A percentile compares a stretch with the other conserved stretches of the same genome.
Conservation (phyloP, 352 stramenopile genomes). For the Pythium coloratum region DNA sequence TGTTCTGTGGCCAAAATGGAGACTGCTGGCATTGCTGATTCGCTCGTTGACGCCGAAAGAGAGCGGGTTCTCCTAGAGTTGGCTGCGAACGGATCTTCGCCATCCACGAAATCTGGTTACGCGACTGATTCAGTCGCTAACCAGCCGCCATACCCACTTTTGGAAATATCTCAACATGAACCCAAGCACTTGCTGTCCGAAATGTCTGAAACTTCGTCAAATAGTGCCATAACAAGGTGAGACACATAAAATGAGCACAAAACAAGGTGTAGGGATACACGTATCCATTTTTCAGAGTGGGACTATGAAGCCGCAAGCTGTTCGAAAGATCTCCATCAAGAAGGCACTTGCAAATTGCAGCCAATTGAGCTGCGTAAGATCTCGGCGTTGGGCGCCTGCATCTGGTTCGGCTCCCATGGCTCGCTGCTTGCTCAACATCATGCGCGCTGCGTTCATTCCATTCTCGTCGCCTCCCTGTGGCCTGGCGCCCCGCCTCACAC, state of each 20-base stretch:
- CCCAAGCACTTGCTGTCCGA: neutral
- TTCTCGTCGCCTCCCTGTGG: too few species aligned
- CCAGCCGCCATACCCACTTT: neutral
- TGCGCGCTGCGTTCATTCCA: neutral
- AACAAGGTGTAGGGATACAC: too few species aligned
- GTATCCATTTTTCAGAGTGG: too few species aligned
- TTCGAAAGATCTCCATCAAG: too few species aligned
- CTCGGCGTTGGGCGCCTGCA: neutral
- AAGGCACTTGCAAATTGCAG: too few species aligned
- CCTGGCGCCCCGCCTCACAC: conserved; percentile 4
- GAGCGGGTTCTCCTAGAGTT: neutral
- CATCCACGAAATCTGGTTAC: neutral
- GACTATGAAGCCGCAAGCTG: too few species aligned
- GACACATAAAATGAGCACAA: too few species aligned
- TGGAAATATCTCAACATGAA: neutral
- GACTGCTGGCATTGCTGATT: too few species aligned
- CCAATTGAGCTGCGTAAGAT: neutral
- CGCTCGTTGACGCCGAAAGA: neutral
- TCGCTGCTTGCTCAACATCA: neutral
- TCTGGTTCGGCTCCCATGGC: neutral
- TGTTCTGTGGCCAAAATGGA: too few species aligned
- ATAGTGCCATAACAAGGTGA: too few species aligned
- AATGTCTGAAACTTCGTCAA: too few species aligned
- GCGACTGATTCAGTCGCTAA: neutral
- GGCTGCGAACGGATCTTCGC: neutral